A percentile compares a stretch with the other conserved stretches of the same genome.
phyloP scores from a whole-genome alignment of 108 stramenopile species.

The Craspedostauros australis region DNA sequence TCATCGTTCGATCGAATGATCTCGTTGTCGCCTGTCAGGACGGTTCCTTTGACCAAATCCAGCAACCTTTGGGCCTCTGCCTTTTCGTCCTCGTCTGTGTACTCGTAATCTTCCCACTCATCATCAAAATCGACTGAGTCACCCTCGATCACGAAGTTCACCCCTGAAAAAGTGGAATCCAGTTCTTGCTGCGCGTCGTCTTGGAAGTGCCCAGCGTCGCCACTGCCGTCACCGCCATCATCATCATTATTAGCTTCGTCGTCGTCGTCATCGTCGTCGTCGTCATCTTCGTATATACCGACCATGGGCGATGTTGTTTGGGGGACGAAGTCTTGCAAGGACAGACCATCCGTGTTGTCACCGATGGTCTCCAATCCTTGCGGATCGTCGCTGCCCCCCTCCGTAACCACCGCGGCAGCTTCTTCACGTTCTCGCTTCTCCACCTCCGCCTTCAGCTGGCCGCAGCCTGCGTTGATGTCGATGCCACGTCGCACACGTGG shows the following conservation, averaged over 20 bases:
- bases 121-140: too few relatives aligned
- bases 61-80: conserved; percentile 33
- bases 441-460: conserved; percentile 84
- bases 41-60: conserved; percentile 6
- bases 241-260: too few relatives aligned
- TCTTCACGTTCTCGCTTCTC: conserved; percentile 45
- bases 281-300: conserved; percentile 45
- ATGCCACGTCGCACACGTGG: conserved; percentile 93
- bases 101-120: conserved; percentile 39
- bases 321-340: not conserved
- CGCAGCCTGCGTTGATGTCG: conserved; percentile 98
- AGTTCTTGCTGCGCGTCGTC: conserved; percentile 4
- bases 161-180: conserved; percentile 28
- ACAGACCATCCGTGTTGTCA: not conserved
- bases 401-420: not conserved
- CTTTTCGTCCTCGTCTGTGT: conserved; percentile 35
- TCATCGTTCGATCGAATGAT: too few relatives aligned
- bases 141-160: conserved; percentile 26
- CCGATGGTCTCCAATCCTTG: not conserved
- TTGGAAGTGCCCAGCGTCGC: not conserved
- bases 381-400: not conserved
- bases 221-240: not conserved
- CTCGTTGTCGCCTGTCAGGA: too few relatives aligned
- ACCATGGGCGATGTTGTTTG: conserved; percentile 20
- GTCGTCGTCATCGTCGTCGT: conserved; percentile 8